These are phyloP conservation scores for Tremella yokohamensis DNA, from an alignment of 768 basidiomycete genomes.

Conservation along the genomic window DNA sequence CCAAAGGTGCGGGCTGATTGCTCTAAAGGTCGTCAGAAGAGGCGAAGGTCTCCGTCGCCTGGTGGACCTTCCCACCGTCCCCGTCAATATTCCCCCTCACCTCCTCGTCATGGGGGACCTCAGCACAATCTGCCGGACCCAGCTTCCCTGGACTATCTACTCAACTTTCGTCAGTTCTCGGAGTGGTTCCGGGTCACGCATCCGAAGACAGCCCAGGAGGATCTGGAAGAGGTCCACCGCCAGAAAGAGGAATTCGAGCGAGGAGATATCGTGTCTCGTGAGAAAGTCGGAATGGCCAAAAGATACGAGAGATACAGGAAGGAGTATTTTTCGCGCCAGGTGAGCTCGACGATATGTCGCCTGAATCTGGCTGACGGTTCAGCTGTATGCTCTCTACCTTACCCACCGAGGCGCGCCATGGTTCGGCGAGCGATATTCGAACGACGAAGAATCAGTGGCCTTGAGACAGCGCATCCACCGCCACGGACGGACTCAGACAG, in stretches of 20 bases:
- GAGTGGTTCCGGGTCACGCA: slow-evolving; percentile 44
- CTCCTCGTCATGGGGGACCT: slow-evolving; percentile 9
- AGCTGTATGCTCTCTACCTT: slow-evolving; percentile 94
- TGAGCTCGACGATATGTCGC: slow-evolving; percentile 53
- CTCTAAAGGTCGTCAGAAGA: slow-evolving; percentile 32
- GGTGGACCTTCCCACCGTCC: slow-evolving; percentile 21
- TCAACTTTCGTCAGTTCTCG: slow-evolving; percentile 40
- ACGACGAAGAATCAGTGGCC: slow-evolving; percentile 64
- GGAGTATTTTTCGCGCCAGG: slow-evolving; percentile 80
- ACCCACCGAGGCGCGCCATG: slow-evolving; percentile 92
- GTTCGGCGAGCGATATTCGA: slow-evolving; percentile 95
- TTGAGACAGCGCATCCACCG: slow-evolving; percentile 75
- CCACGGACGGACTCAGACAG: slow-evolving; percentile 75
- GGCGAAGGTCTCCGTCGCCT: slow-evolving; percentile 41
- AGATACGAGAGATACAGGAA: slow-evolving; percentile 94
- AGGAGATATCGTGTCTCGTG: slow-evolving; percentile 20
- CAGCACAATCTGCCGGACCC: slow-evolving; percentile 30
- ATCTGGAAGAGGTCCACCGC: slow-evolving; percentile 37
- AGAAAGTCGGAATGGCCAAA: slow-evolving; percentile 44
- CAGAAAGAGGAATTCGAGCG: slow-evolving; percentile 22
- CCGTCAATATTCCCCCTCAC: slow-evolving; percentile 28
- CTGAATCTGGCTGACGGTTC: slow-evolving; percentile 23
- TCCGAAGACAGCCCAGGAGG: slow-evolving; percentile 40
- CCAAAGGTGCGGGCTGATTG: neutral
- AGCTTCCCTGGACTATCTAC: slow-evolving; percentile 28